Base-by-base conservation (phyloP, 2,329 filamentous ascomycete genomes). In the Verticillium nubilum region DNA sequence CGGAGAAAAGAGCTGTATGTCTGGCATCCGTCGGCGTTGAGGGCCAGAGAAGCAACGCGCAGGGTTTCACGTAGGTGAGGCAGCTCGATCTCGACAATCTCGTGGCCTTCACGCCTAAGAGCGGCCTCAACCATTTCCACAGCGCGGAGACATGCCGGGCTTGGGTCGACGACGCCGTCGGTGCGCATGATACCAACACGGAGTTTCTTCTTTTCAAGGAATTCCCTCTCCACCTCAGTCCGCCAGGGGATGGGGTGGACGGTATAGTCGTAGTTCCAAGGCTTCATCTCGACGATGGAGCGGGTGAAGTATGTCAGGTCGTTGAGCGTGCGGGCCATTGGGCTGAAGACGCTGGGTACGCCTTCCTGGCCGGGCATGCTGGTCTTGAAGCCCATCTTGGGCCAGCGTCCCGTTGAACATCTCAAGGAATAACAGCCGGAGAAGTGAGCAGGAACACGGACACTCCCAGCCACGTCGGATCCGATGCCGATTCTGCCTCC, bases 361-460 rank as follows among this genome's bases (percentile, higher is more conserved):
- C 92, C 93, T 70, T 97, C 94, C 71, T 97, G 92, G 0, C 94
- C 94, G 0, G 90, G 86, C 92, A 97, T 97, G 67, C 89, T 93
- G 0, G 93, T 97, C 62, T 84, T 85, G 70, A 92, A 87, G 10
- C 92, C 92, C 50, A 85, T 82, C 73, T 96, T 96, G 1, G 92
- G 91, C 92, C 93, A 97, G 55, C 93, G 83, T 1, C 94, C 93
- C 1, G 91, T 96, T 3, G 90, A 93, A 75, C 93, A 97, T 35
- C 90, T 86, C 26, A 97, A 76, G 19, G 89, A 89, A 73, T 96
- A 97, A 70, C 94, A 91, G 9, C 93, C 93, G 2, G 90, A 90
- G 77, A 92, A 97, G 67, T 96, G 92, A 5, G 93, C 94, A 0
- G 93, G 94, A 2, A 85, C 88, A 57, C 93, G 84, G 5, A 97